phyloP scores from a whole-genome alignment of 192 early-diverging fungal species.

The Helicostylum pulchrum region DNA sequence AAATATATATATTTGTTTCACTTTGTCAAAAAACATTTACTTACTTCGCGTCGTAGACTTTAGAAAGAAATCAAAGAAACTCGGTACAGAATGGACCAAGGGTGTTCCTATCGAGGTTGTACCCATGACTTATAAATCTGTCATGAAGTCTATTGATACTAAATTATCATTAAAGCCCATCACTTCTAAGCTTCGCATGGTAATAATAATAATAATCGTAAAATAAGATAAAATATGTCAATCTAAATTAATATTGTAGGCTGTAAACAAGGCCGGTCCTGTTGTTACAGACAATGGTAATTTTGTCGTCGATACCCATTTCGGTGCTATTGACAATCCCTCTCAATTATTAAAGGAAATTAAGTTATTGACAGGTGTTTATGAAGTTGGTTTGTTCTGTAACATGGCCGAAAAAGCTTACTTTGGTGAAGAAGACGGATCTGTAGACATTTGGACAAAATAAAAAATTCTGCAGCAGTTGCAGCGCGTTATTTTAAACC shows the following conservation, averaged over 20 bases:
- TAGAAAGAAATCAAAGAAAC: slow-evolving; percentile 71
- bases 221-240: neutral
- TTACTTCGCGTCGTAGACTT: slow-evolving; percentile 34
- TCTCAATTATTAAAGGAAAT: slow-evolving; percentile 35
- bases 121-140: slow-evolving; percentile 75
- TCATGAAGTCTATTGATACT: slow-evolving; percentile 50
- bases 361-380: slow-evolving; percentile 76
- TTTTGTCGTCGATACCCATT: slow-evolving; percentile 83
- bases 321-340: slow-evolving; percentile 73
- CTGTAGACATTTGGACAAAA: slow-evolving; percentile 43
- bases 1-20: too few relatives aligned
- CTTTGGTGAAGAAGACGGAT: slow-evolving; percentile 82
- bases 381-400: slow-evolving; percentile 90
- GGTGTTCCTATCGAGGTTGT: slow-evolving; percentile 92
- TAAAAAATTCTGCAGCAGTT: neutral
- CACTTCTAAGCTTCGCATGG: slow-evolving; percentile 78
- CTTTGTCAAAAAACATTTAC: neutral
- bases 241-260: neutral
- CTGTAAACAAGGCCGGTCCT: slow-evolving; percentile 80
- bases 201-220: neutral
- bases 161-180: slow-evolving; percentile 36
- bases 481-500: too few relatives aligned
- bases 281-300: slow-evolving; percentile 94
- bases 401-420: slow-evolving; percentile 79
- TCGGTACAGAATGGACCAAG: slow-evolving; percentile 81